Base-by-base conservation (phyloP, 768 basidiomycete genomes). In the Calocybe gangraenosa region DNA sequence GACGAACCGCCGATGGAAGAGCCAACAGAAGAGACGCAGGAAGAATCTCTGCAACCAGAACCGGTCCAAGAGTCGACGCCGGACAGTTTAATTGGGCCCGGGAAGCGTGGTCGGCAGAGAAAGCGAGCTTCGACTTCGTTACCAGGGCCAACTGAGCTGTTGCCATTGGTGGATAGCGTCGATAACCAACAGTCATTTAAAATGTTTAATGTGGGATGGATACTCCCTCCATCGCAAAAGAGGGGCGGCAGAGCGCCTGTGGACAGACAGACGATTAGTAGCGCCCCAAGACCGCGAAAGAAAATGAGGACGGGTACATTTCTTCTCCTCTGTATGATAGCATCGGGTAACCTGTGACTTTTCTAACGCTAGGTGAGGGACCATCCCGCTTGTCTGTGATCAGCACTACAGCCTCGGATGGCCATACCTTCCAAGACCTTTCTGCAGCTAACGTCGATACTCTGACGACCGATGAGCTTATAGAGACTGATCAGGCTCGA, bases 191-290 rank as follows among this genome's bases (percentile, higher is more conserved):
- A 76, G 34, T 84, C 83, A 15, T 96, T 95, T 70, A 77, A 71
- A 58, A 64, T 84, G 65, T 95, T 95, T 65, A 84, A 96, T 47
- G 70, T 73, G 18, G 92, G 92, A 0, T 94, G 91, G 92, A 89
- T 95, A 7, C 65, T 94, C 11, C 87, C 90, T 18, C 70, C 80
- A 2, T 87, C 85, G 25, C 76, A 81, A 41, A 76, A 79, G 52
- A 74, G 92, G 23, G 76, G 81, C 22, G 80, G 81, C 17, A 68
- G 86, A 11, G 61, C 64, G 17, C 58, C 69, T 11, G 49, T 72
- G 8, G 79, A 81, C 19, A 67, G 71, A 31, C 63, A 61, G n/a
- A 54, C 59, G 3, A 49, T 69, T 10, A 54, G 61, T 4, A 50
- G 69, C 22, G 76, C 73, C 25, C 76, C 80, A 4, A 37, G 50